A percentile compares a stretch with the other conserved stretches of the same genome.
Conservation (phyloP, 2,329 filamentous ascomycete species). For the Tolypocladium inflatum region DNA sequence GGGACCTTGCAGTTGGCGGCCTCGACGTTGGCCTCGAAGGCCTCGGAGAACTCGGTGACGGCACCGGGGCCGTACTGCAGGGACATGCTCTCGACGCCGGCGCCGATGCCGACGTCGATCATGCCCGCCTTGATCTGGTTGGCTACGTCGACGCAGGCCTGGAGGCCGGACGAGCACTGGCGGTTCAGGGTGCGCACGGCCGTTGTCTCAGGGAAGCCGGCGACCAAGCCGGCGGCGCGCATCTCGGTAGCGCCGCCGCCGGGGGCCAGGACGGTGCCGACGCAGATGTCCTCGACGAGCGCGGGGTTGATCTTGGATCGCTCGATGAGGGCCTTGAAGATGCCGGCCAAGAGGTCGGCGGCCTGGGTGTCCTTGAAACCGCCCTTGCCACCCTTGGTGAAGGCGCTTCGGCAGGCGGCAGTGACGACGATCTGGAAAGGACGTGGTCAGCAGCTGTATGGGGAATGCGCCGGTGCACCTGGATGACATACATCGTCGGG, state of each 20-base stretch:
- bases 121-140: slow-evolving; percentile 86
- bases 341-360: slow-evolving; percentile 75
- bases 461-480: neutral
- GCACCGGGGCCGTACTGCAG: slow-evolving; percentile 82
- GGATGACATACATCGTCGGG: slow-evolving; percentile 50
- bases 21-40: slow-evolving; percentile 71
- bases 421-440: slow-evolving; percentile 80
- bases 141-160: slow-evolving; percentile 88
- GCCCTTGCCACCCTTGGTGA: slow-evolving; percentile 89
- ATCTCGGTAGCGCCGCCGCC: slow-evolving; percentile 96
- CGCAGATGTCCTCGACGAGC: slow-evolving; percentile 84
- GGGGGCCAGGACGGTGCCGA: slow-evolving; percentile 83
- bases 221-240: slow-evolving; percentile 81
- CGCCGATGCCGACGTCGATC: slow-evolving; percentile 91
- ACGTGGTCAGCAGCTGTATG: slow-evolving; percentile 7
- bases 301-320: slow-evolving; percentile 82
- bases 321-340: slow-evolving; percentile 71
- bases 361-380: slow-evolving; percentile 91
- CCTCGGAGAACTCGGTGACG: slow-evolving; percentile 86
- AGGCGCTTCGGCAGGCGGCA: slow-evolving; percentile 78
- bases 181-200: slow-evolving; percentile 86
- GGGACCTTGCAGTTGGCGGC: slow-evolving; percentile 94
- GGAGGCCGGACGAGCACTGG: slow-evolving; percentile 88
- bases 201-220: slow-evolving; percentile 77
- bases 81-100: slow-evolving; percentile 95